These are phyloP conservation scores for Heracleum sosnowskyi DNA, from an alignment of 129 eudicot species.

Conservation along the genomic window DNA sequence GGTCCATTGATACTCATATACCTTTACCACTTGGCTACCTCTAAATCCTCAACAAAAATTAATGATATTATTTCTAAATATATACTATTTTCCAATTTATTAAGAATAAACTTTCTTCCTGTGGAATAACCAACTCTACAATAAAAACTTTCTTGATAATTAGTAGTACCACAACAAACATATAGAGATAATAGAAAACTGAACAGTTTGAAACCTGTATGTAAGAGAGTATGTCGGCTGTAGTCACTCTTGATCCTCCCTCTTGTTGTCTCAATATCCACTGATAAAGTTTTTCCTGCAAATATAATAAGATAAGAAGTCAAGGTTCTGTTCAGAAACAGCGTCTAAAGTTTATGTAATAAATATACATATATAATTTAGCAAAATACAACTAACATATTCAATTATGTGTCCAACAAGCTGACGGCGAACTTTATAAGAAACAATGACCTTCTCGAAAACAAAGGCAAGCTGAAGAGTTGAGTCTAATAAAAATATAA, in stretches of 20 bases:
- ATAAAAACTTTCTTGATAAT: not conserved
- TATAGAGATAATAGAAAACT: not conserved
- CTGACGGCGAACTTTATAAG: not conserved
- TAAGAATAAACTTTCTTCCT: not conserved
- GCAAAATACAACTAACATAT: not conserved
- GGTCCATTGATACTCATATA: not conserved
- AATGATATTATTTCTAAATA: too few species aligned
- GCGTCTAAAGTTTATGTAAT: not conserved
- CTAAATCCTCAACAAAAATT: too few species aligned
- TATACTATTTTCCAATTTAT: too few species aligned
- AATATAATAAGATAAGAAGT: not conserved
- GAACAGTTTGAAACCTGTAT: conserved; percentile 39
- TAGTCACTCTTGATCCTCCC: conserved; percentile 56
- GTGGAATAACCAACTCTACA: not conserved
- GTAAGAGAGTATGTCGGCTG: conserved; percentile 50
- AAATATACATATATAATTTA: not conserved
- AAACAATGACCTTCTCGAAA: not conserved
- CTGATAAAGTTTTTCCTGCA: conserved; percentile 72
- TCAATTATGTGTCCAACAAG: not conserved
- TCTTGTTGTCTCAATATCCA: conserved; percentile 74
- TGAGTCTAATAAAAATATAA: not conserved
- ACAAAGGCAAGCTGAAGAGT: not conserved
- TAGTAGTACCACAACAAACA: not conserved
- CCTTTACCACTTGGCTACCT: not conserved
- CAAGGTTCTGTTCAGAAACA: not conserved